Conservation (phyloP, 2,329 filamentous ascomycete species). For the Aspergillus quadricinctus region DNA sequence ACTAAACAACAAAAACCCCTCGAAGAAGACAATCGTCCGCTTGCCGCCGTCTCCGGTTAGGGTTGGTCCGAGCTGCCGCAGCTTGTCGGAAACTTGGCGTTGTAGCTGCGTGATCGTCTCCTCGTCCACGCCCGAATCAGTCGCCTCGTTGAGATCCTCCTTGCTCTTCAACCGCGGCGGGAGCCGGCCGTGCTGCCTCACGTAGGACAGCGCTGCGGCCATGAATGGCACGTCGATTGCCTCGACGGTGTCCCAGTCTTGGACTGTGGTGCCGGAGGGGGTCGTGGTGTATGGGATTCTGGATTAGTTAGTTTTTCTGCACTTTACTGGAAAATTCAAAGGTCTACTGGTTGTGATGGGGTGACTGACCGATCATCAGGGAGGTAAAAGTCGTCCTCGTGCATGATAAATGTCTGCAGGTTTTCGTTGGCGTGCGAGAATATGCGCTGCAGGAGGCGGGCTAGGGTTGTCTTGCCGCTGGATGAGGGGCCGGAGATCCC, state of each 20-base stretch:
- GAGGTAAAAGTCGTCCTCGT: conserved; percentile 95
- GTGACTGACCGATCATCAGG: conserved; percentile 63
- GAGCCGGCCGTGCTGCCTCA: conserved; percentile 59
- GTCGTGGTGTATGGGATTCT: conserved; percentile 47
- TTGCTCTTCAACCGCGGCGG: conserved; percentile 51
- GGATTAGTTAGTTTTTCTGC: neutral
- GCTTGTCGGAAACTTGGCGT: conserved; percentile 15
- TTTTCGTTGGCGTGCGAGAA: conserved; percentile 52
- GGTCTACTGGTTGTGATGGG: no score
- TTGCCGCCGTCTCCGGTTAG: neutral
- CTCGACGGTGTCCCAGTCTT: conserved; percentile 89
- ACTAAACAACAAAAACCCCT: conserved; percentile 83
- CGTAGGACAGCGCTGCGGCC: conserved; percentile 62
- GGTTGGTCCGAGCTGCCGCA: conserved; percentile 7
- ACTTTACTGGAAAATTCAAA: neutral
- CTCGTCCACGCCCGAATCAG: conserved; percentile 37
- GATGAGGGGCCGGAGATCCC: conserved; percentile 87
- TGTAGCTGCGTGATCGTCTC: conserved; percentile 22
- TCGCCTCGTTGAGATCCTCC: conserved; percentile 55
- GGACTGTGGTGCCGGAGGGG: conserved; percentile 52
- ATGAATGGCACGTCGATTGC: conserved; percentile 70
- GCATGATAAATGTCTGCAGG: conserved; percentile 64
- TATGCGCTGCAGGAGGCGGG: conserved; percentile 75
- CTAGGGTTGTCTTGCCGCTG: conserved; percentile 91
- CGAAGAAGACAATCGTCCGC: conserved; percentile 64